A percentile compares a stretch with the other conserved stretches of the same genome.
Evolutionary conservation across 1,284 basidiomycete genomes (phyloP).

Genomic region (Tylopilus sp.): DNA sequence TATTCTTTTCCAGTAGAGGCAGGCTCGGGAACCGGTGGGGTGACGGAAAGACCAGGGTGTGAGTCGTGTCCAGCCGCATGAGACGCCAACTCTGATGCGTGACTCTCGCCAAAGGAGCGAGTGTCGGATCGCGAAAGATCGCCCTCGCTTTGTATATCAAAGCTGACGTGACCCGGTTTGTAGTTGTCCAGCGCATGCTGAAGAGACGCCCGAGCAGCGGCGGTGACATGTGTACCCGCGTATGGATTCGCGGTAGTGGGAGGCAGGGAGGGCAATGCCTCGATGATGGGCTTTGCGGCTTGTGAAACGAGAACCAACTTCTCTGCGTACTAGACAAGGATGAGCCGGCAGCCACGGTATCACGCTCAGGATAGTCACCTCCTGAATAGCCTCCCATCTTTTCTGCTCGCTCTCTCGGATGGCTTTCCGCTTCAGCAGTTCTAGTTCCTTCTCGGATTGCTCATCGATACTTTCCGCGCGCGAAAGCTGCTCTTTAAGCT

Average conservation of each 20-base stretch:
- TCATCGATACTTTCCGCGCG: constrained; percentile 64
- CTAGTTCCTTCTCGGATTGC: constrained; percentile 60
- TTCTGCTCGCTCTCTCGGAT: constrained; percentile 63
- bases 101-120: constrained; percentile 75
- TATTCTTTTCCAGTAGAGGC: constrained; percentile 4
- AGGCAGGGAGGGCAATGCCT: constrained; percentile 59
- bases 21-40: constrained; percentile 36
- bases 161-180: constrained; percentile 57
- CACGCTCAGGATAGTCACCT: constrained; percentile 43
- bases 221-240: constrained; percentile 56
- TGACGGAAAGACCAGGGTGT: constrained; percentile 39
- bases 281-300: constrained; percentile 57
- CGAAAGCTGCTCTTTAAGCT: constrained; percentile 60
- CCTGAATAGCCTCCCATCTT: constrained; percentile 75
- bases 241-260: constrained; percentile 56
- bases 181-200: constrained; percentile 75
- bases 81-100: constrained; percentile 60
- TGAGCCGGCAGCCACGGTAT: constrained; percentile 3
- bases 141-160: constrained; percentile 45
- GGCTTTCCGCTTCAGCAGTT: constrained; percentile 68
- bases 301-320: constrained; percentile 71
- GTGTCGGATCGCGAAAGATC: constrained; percentile 68
- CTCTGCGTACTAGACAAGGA: constrained; percentile 58
- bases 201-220: constrained; percentile 64
- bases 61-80: constrained; percentile 27